phyloP scores from a whole-genome alignment of 352 stramenopile species.

The Phytophthora pluvialis region DNA sequence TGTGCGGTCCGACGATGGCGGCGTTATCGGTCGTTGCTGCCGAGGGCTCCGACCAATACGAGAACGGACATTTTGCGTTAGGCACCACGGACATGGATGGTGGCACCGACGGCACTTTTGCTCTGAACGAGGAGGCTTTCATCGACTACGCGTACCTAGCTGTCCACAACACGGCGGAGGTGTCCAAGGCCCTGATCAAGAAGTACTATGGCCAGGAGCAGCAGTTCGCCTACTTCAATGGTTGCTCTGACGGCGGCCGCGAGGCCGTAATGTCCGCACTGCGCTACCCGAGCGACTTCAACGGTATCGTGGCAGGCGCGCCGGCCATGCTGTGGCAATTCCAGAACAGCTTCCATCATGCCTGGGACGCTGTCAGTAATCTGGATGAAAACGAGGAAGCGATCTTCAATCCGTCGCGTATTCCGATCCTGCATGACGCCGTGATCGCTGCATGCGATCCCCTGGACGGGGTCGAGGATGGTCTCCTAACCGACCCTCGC shows the following conservation, averaged over 20 bases:
- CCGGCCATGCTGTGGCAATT: constrained; percentile 41
- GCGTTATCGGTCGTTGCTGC: constrained; percentile 28
- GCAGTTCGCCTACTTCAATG: constrained; percentile 47
- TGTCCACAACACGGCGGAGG: constrained; percentile 35
- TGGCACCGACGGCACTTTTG: constrained; percentile 34
- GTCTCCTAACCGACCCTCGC: constrained; percentile 2
- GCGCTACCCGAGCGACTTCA: constrained; percentile 42
- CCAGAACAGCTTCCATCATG: constrained; percentile 49
- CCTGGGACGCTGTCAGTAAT: constrained; percentile 35
- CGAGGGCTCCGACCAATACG: constrained; percentile 24
- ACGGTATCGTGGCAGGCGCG: constrained; percentile 42
- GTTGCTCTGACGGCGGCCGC: constrained; percentile 43
- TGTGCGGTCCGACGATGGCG: constrained; percentile 32
- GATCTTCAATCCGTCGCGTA: constrained; percentile 29
- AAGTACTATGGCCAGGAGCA: constrained; percentile 45
- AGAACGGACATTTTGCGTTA: constrained; percentile 40
- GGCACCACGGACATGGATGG: constrained; percentile 44
- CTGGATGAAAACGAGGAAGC: constrained; percentile 19
- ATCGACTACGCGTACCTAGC: constrained; percentile 45
- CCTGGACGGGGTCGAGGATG: constrained; percentile 23
- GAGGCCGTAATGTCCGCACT: constrained; percentile 44
- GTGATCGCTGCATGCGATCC: constrained; percentile 35
- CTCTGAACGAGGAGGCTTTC: constrained; percentile 29
- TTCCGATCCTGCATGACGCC: constrained; percentile 35
- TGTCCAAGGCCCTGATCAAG: constrained; percentile 46